Conservation (phyloP, 2,329 filamentous ascomycete species). For the Incumbomyces lentus region DNA sequence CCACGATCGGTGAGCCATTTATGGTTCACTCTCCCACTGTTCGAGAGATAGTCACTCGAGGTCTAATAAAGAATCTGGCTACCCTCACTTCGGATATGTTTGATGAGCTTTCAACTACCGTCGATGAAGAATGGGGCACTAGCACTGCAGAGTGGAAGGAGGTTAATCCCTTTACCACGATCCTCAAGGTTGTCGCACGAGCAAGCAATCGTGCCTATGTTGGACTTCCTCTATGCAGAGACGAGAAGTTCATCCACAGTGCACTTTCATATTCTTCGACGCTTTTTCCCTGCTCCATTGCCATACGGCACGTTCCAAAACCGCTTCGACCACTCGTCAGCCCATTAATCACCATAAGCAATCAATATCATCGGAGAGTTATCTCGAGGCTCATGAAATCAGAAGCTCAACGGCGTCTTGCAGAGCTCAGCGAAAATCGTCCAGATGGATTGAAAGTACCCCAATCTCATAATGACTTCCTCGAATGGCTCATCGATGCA, state of each 20-base stretch:
- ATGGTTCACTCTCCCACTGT: constrained; percentile 31
- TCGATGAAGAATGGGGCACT: constrained; percentile 28
- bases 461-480: neutral
- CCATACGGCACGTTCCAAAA: constrained; percentile 38
- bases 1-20: constrained; percentile 27
- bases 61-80: constrained; percentile 30
- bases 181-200: constrained; percentile 30
- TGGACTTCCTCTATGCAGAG: constrained; percentile 30
- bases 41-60: constrained; percentile 31
- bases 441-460: neutral
- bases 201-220: constrained; percentile 36
- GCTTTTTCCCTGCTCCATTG: constrained; percentile 37
- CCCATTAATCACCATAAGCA: constrained; percentile 28
- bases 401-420: neutral
- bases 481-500: neutral
- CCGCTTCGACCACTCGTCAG: constrained; percentile 43
- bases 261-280: constrained; percentile 41
- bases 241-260: constrained; percentile 32
- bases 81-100: constrained; percentile 27
- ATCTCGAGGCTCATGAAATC: neutral
- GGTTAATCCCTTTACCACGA: constrained; percentile 27
- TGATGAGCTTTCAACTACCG: constrained; percentile 27
- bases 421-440: neutral
- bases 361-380: neutral
- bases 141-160: constrained; percentile 30